phyloP scores from a whole-genome alignment of 768 basidiomycete genomes.

The Suillus hirtellus region DNA sequence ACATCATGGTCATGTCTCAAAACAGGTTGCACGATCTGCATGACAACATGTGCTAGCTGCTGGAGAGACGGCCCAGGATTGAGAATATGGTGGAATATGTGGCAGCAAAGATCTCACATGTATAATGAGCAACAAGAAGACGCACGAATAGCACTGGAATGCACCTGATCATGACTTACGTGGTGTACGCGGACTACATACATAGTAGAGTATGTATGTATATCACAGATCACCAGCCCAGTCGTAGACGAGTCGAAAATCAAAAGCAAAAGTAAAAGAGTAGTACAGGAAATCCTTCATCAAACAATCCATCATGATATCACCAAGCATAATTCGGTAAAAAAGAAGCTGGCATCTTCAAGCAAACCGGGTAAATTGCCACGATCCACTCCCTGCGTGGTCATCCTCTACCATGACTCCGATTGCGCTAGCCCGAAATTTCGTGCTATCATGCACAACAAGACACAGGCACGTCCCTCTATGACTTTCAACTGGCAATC shows the following conservation, averaged over 20 bases:
- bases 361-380: slow-evolving; percentile 12
- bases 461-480: slow-evolving; percentile 6
- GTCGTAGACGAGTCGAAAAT: too few relatives aligned
- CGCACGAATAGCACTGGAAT: too few relatives aligned
- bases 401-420: slow-evolving; percentile 12
- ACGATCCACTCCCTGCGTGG: slow-evolving; percentile 6
- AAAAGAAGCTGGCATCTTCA: not conserved
- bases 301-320: not conserved
- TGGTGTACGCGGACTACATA: too few relatives aligned
- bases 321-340: not conserved
- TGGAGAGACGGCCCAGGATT: not conserved
- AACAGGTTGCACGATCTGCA: not conserved
- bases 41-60: not conserved
- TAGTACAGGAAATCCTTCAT: not conserved
- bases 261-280: not conserved
- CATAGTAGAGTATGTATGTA: too few relatives aligned
- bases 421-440: slow-evolving; percentile 9
- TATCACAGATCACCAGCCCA: too few relatives aligned
- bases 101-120: not conserved
- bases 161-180: too few relatives aligned
- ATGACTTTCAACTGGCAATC: slow-evolving; percentile 9
- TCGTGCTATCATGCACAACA: slow-evolving; percentile 10
- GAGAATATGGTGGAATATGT: not conserved
- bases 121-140: too few relatives aligned
- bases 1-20: not conserved